These are phyloP conservation scores for Xylariaceae sp. DNA, from an alignment of 2,329 filamentous ascomycete genomes.

Conservation along the genomic window DNA sequence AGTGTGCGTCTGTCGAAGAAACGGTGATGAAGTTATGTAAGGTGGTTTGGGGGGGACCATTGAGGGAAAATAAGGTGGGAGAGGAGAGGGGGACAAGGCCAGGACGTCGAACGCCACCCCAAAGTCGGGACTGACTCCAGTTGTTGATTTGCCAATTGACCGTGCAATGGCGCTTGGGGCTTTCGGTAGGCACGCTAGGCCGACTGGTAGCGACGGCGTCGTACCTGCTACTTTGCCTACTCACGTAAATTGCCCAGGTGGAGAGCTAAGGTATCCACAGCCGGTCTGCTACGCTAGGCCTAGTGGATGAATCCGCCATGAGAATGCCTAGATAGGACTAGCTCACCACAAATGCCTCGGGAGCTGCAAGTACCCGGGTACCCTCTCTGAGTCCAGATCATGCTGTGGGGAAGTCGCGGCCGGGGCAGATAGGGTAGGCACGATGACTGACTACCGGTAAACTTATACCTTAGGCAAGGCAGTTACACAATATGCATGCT, in stretches of 20 bases:
- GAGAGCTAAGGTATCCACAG: background rate
- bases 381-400: background rate
- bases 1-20: conserved; percentile 16
- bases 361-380: too few relatives aligned
- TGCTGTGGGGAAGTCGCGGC: background rate
- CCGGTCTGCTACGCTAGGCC: too few relatives aligned
- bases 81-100: conserved; percentile 14
- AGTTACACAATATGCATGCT: too few relatives aligned
- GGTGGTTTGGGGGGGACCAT: conserved; percentile 8
- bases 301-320: too few relatives aligned
- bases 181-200: background rate
- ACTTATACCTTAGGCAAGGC: background rate
- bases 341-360: too few relatives aligned
- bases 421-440: background rate
- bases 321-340: too few relatives aligned
- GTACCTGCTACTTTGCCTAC: conserved; percentile 10
- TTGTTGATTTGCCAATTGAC: conserved; percentile 23
- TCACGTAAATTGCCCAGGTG: too few relatives aligned
- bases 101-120: conserved; percentile 14
- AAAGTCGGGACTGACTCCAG: conserved; percentile 17
- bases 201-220: conserved; percentile 1
- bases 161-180: conserved; percentile 18
- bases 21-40: conserved; percentile 23
- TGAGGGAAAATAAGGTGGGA: conserved; percentile 20
- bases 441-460: background rate